Conservation (phyloP, 192 early-diverging fungal species). For the Haplosporangium gracile region DNA sequence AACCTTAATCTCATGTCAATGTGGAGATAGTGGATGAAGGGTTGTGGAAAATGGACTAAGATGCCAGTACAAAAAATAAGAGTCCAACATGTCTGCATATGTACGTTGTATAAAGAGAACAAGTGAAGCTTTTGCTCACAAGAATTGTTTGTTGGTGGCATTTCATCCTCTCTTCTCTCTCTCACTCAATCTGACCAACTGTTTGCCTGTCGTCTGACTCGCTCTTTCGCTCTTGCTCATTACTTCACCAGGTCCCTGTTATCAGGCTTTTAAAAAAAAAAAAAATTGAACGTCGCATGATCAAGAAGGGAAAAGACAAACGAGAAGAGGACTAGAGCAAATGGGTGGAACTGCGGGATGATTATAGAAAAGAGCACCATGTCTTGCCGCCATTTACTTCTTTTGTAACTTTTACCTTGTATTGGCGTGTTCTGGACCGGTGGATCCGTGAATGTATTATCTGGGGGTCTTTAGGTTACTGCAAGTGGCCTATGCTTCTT, state of each 20-base stretch:
- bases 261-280: not conserved
- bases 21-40: not conserved
- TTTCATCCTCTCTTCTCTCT: not conserved
- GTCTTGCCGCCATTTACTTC: not conserved
- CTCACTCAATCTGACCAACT: not conserved
- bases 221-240: not conserved
- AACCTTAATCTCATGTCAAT: not conserved
- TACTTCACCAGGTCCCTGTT: not conserved
- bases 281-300: not conserved
- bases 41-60: not conserved
- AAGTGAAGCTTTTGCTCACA: not conserved
- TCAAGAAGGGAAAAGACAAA: not conserved
- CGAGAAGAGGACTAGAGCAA: not conserved
- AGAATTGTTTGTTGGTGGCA: not conserved
- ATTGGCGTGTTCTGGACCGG: not conserved
- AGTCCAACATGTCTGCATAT: not conserved
- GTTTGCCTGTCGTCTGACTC: not conserved
- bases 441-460: not conserved
- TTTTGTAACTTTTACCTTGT: not conserved
- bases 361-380: not conserved
- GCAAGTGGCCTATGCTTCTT: not conserved
- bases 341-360: not conserved
- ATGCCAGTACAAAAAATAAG: not conserved
- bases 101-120: not conserved
- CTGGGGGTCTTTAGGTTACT: not conserved